Evolutionary conservation across 257 asterid species (phyloP), one percentile per base, ranked within the genome.

Genomic region (Solanum gandarillasii): DNA sequence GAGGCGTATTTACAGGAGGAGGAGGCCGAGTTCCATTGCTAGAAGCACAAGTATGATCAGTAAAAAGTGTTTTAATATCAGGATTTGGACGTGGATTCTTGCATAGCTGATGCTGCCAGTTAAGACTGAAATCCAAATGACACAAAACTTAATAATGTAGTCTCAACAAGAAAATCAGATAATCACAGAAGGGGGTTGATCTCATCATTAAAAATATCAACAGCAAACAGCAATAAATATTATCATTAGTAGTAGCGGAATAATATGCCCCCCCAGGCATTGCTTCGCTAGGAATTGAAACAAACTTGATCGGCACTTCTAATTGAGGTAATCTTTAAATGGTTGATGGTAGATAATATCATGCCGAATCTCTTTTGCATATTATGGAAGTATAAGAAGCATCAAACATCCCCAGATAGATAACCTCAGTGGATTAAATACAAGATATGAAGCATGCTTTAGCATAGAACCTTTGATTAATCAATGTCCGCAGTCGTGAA

Each of bases 81-180:
- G 98, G 99, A 86, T 95, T 96, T 74, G 98, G 94, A 27, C 98
- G 98, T 58, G 99, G 99, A 87, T 95, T 96, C 96, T 96, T 96
- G 93, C 99, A 96, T 83, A 96, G 98, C 88, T 96, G 99, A 88
- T 96, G 99, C 91, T 96, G 99, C 98, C 99, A 96, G 90, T 96
- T 96, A 83, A 96, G 95, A 90, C 98, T 96, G 95, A 87, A 93
- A 91, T 86, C 25, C 79, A 88, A 88, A 87, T 83, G 71, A 85
- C 76, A 89, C 38, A 52, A 43, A 89, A 88, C 72, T 89, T 83
- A 73, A 70, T 70, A 87, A 81, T 85, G 84, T 52, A 34, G 86
- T 70, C 79, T 70, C 34, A 81, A 60, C 65, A 83, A 87, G 14
- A 73, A 89, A 43, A 31, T 36, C 39, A 67, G 38, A 81, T 48